A percentile compares a stretch with the other conserved stretches of the same genome.
These are phyloP conservation scores for Aegilops umbellulata DNA, from an alignment of 176 grass and related monocot species.

Conservation along the genomic window DNA sequence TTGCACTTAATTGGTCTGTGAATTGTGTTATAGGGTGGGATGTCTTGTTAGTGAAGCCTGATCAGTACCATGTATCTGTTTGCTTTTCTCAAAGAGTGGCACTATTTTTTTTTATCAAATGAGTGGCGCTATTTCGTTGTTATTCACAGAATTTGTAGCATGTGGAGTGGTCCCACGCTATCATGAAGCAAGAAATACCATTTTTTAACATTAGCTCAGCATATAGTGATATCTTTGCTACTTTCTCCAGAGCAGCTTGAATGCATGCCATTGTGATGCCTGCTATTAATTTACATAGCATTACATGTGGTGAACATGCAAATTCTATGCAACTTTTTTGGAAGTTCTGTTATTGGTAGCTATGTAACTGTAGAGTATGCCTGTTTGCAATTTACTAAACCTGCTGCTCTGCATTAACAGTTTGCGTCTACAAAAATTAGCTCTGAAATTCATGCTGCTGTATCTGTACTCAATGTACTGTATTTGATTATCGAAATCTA, in stretches of 20 bases:
- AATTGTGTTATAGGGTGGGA: not conserved
- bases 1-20: not conserved
- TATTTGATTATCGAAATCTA: not conserved
- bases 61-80: not conserved
- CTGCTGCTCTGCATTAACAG: not conserved
- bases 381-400: constrained; percentile 17
- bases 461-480: not conserved
- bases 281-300: constrained; percentile 15
- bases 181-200: not conserved
- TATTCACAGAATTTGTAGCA: not conserved
- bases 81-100: not conserved
- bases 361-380: not conserved
- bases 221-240: not conserved
- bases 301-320: not conserved
- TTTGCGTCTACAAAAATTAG: constrained; percentile 15
- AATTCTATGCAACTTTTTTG: not conserved
- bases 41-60: constrained; percentile 16
- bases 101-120: not conserved
- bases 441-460: constrained; percentile 2
- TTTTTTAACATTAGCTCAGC: not conserved
- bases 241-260: constrained; percentile 11
- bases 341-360: constrained; percentile 19
- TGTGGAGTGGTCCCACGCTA: not conserved
- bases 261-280: not conserved
- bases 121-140: constrained; percentile 11